Conservation (phyloP, 495 filamentous ascomycete species). For the Neurospora sp. region DNA sequence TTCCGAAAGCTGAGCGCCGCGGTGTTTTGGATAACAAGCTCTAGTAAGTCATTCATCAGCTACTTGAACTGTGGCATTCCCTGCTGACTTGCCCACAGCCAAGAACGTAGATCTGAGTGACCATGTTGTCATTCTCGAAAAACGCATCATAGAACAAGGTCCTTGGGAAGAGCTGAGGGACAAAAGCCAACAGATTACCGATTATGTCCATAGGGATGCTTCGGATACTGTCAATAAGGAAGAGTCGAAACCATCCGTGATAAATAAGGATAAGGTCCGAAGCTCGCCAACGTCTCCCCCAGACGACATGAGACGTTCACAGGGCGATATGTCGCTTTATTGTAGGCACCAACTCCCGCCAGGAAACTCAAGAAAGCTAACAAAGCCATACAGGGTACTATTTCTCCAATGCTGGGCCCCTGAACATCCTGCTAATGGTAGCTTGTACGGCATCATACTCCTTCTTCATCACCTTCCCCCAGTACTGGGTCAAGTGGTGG, state of each 20-base stretch:
- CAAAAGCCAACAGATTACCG: constrained; percentile 5
- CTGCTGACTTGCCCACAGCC: constrained; percentile 1
- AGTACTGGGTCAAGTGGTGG: constrained; percentile 33
- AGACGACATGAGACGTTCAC: neutral
- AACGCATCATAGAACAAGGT: constrained; percentile 14
- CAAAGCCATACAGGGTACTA: constrained; percentile 39
- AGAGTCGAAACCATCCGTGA: neutral
- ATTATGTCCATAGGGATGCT: constrained; percentile 6
- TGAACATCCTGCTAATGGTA: constrained; percentile 34
- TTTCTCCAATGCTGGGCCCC: constrained; percentile 38
- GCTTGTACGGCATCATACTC: constrained; percentile 18
- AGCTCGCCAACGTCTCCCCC: neutral
- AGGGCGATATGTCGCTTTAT: constrained; percentile 18
- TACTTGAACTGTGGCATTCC: neutral
- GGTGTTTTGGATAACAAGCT: constrained; percentile 30
- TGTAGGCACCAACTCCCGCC: neutral
- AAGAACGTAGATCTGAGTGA: constrained; percentile 12
- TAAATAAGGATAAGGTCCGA: neutral
- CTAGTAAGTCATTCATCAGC: constrained; percentile 9
- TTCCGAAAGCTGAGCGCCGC: constrained; percentile 26
- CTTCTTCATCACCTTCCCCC: constrained; percentile 28
- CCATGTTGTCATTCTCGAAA: constrained; percentile 15
- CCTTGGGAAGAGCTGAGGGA: constrained; percentile 11
- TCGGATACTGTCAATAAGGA: neutral
- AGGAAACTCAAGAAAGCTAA: neutral